These are phyloP conservation scores for Tetrapyrgos nigripes DNA, from an alignment of 1,284 basidiomycete genomes.

Conservation along the genomic window DNA sequence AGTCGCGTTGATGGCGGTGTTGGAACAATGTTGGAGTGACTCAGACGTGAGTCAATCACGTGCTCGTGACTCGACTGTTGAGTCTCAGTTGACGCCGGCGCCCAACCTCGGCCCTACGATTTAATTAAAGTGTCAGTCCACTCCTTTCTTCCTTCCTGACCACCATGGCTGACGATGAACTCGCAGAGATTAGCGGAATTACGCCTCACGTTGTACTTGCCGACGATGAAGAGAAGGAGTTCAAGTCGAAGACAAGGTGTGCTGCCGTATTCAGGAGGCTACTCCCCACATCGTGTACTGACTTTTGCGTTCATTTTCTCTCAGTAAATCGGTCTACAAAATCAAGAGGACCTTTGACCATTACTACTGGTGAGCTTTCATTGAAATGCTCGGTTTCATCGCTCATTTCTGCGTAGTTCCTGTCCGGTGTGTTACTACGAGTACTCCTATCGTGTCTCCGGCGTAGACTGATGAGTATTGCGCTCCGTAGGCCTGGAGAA, in stretches of 20 bases:
- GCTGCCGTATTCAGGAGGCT: not conserved
- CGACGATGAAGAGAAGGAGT: slow-evolving; percentile 50
- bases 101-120: too few species aligned
- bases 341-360: slow-evolving; percentile 58
- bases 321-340: slow-evolving; percentile 53
- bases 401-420: slow-evolving; percentile 32
- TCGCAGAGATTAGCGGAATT: slow-evolving; percentile 53
- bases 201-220: slow-evolving; percentile 46
- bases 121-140: not conserved
- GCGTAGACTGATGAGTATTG: not conserved
- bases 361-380: slow-evolving; percentile 53
- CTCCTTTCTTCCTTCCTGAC: not conserved
- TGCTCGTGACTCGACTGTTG: too few species aligned
- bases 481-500: slow-evolving; percentile 50
- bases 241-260: slow-evolving; percentile 49
- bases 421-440: slow-evolving; percentile 44
- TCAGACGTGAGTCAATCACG: too few species aligned
- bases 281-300: not conserved
- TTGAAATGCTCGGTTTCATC: not conserved
- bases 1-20: too few species aligned
- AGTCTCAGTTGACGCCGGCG: too few species aligned
- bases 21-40: too few species aligned
- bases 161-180: slow-evolving; percentile 36
- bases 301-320: not conserved
- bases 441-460: slow-evolving; percentile 3